Evolutionary conservation across 768 basidiomycete genomes (phyloP).

Genomic region (Leucosporidium creatinivorum): DNA sequence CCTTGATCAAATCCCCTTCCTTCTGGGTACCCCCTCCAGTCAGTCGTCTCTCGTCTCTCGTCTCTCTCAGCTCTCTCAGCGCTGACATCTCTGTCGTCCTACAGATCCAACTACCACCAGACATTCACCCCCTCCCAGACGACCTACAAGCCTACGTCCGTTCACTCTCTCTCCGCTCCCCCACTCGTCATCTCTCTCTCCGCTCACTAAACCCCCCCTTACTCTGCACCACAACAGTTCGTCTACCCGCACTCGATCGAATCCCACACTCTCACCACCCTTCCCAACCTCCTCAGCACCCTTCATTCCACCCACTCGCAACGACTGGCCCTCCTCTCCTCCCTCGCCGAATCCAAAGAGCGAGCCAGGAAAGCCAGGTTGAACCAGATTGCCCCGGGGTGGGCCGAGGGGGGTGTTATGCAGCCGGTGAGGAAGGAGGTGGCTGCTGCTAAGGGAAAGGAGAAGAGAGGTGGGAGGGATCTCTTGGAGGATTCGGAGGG

Average conservation of each 20-base stretch:
- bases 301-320: conserved; percentile 60
- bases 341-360: conserved; percentile 54
- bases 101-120: conserved; percentile 76
- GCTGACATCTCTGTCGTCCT: background rate
- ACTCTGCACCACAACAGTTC: conserved; percentile 52
- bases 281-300: conserved; percentile 62
- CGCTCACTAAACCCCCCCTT: conserved; percentile 61
- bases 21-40: conserved; percentile 78
- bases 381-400: conserved; percentile 73
- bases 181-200: conserved; percentile 68
- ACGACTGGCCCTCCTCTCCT: conserved; percentile 61
- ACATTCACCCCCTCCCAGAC: conserved; percentile 90
- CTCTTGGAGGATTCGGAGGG: too few relatives aligned
- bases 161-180: conserved; percentile 2
- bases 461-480: too few relatives aligned
- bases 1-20: conserved; percentile 86
- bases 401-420: conserved; percentile 60
- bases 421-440: conserved; percentile 46
- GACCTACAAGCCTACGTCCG: conserved; percentile 80
- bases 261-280: conserved; percentile 67
- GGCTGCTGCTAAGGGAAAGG: too few relatives aligned
- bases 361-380: conserved; percentile 58
- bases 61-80: background rate
- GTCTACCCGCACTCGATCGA: conserved; percentile 95
- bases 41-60: conserved; percentile 13